phyloP scores from a whole-genome alignment of 2,329 filamentous ascomycete genomes.

The Cercospora sp. region DNA sequence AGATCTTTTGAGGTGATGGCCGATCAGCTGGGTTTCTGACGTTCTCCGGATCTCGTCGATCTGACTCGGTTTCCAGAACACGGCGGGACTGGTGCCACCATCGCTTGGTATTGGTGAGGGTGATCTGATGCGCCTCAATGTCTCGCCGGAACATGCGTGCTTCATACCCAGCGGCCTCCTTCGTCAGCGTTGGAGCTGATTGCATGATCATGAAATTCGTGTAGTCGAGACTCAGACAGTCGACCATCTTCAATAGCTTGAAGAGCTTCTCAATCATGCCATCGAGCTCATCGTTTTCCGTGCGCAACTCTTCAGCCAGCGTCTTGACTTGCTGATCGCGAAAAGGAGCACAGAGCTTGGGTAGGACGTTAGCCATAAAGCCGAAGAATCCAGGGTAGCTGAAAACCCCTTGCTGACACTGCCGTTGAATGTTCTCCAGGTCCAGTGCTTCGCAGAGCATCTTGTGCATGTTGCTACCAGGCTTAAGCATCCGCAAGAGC shows the following conservation, averaged over 20 bases:
- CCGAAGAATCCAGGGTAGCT: constrained; percentile 79
- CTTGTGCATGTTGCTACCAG: constrained; percentile 70
- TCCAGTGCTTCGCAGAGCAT: constrained; percentile 76
- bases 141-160: constrained; percentile 69
- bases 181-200: constrained; percentile 68
- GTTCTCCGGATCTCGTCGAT: constrained; percentile 68
- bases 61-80: constrained; percentile 65
- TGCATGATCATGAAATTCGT: constrained; percentile 77
- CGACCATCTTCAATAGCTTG: constrained; percentile 72
- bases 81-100: constrained; percentile 66
- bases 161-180: constrained; percentile 72
- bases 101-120: constrained; percentile 60
- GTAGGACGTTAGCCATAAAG: constrained; percentile 72
- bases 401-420: constrained; percentile 71
- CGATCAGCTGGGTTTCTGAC: constrained; percentile 62
- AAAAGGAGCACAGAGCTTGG: constrained; percentile 77
- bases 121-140: constrained; percentile 56
- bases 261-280: constrained; percentile 75
- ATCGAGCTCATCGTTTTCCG: constrained; percentile 48
- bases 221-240: constrained; percentile 76
- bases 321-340: constrained; percentile 74
- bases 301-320: constrained; percentile 58
- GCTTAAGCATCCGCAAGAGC: constrained; percentile 68
- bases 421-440: constrained; percentile 66
- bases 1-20: constrained; percentile 68